A percentile compares a stretch with the other conserved stretches of the same genome.
These are phyloP conservation scores for Dimargaris cristalligena DNA, from an alignment of 192 early-diverging fungal species.

Conservation along the genomic window DNA sequence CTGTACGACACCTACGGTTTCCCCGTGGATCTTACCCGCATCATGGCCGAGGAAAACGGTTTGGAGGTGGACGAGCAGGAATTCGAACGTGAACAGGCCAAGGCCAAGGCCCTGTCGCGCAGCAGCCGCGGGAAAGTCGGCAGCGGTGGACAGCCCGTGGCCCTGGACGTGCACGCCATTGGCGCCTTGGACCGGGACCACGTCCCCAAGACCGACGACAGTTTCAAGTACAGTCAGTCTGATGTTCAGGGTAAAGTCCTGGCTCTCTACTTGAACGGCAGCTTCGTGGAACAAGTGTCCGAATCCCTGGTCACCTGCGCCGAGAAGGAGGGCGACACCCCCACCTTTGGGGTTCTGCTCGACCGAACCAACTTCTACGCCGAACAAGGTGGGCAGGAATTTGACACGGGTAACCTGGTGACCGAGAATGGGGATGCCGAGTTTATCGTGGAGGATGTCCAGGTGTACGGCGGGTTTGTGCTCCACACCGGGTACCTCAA, in stretches of 20 bases:
- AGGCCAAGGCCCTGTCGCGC: constrained; percentile 58
- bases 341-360: constrained; percentile 72
- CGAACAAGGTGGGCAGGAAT: constrained; percentile 91
- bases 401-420: constrained; percentile 74
- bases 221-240: constrained; percentile 57
- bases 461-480: constrained; percentile 88
- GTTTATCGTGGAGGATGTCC: constrained; percentile 82
- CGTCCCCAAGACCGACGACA: constrained; percentile 72
- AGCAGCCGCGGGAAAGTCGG: constrained; percentile 32
- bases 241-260: constrained; percentile 61
- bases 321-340: constrained; percentile 23
- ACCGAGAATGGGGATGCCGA: constrained; percentile 71
- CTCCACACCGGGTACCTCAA: constrained; percentile 90
- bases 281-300: constrained; percentile 22
- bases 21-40: constrained; percentile 88
- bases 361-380: constrained; percentile 97
- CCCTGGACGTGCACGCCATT: constrained; percentile 83
- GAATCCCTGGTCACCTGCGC: constrained; percentile 23
- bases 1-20: constrained; percentile 98
- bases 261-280: constrained; percentile 52
- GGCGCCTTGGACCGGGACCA: constrained; percentile 52
- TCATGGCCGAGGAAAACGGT: constrained; percentile 97
- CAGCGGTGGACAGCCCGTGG: constrained; percentile 34
- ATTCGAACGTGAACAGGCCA: constrained; percentile 60
- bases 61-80: constrained; percentile 67